Evolutionary conservation across 768 basidiomycete species (phyloP), one percentile per base, ranked within the genome.

Genomic region (Lactarius hengduanensis): DNA sequence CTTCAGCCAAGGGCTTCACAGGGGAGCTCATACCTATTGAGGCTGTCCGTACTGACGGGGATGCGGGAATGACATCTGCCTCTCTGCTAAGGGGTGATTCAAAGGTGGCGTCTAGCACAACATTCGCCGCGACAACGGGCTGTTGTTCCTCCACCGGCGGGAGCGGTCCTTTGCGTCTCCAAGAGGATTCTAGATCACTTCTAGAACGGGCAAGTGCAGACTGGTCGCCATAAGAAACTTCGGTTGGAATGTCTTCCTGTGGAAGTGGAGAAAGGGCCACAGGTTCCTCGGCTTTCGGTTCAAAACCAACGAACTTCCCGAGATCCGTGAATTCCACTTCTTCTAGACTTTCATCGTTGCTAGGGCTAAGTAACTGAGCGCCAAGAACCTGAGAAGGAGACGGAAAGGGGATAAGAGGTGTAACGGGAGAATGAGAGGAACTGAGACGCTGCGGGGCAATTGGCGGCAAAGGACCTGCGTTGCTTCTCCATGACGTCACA

Each of bases 241-340:
- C 65, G 32, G 71, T 47, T 22, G 32, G 8, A 62, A 62, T 32
- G 68, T 71, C 64, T 63, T 61, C 41, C 74, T 74, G 59, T 45
- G 34, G 43, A 38, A 26, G 26, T 4, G 28, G 30, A 41, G n/a
- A 5, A 20, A 56, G 7, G 30, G 28, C 53, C 30, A 55, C 53
- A 38, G 58, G 18, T 20, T 63, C 66, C 50, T 67, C 62, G 22
- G 79, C 57, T 43, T 63, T 34, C 16, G 73, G 59, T 34, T 76
- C 75, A 57, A 77, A 77, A 34, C 83, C 86, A 13, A 90, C 80
- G 66, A 93, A 84, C 76, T 85, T 88, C 53, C 81, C 89, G 74
- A 92, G 80, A 57, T 94, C 91, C 2, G 83, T 83, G 70, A 92
- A 94, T 72, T 93, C 91, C 8, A 94, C 84, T n/a, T 90, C 83